Base-by-base conservation (phyloP, 225 moss, liverwort and hornwort genomes). In the Thuidium tamariscinum region DNA sequence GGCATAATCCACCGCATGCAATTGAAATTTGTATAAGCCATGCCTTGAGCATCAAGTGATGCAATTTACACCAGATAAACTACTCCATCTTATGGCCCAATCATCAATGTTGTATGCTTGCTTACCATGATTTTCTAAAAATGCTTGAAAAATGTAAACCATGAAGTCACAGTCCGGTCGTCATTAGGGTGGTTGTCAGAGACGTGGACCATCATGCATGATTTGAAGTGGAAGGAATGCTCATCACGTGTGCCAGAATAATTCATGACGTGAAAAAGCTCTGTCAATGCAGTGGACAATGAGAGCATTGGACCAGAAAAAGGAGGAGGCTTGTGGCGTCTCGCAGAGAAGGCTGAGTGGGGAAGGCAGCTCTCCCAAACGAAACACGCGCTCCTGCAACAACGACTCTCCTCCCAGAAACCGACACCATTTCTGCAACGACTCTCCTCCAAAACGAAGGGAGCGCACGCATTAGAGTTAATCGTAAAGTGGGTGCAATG, bases 281-380 rank as follows among this genome's bases (percentile, higher is more conserved):
- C 60, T 84, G 80, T 67, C 25, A 49, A 67, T 88, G 87, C 90
- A 96, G 96, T 97, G 97, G 97, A 97, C 97, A 8, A 94, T 96
- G 96, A 92, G 93, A 90, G 93, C 96, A 48, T 90, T 97, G 75
- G 94, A 97, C 74, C 90, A 93, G 34, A 95, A 90, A 79, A 89
- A 82, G 88, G 91, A 91, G 52, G 90, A 86, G 77, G 64, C 81
- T 17, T 10, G 72, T 8, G 91, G 77, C 13, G 88, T 51, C 26
- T 72, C 83, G 6, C 82, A 80, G 82, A 83, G 90, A 73, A 83
- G 87, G 59, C 84, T 67, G 34, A 89, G 81, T 62, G 51, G 65
- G 7, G 89, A 90, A 83, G 76, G 85, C 42, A 81, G 15, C 82
- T 88, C 90, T 5, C 88, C 90, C 39, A 82, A 88, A 86, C 90